phyloP scores from a whole-genome alignment of 495 filamentous ascomycete genomes.

The Neurospora sp. region DNA sequence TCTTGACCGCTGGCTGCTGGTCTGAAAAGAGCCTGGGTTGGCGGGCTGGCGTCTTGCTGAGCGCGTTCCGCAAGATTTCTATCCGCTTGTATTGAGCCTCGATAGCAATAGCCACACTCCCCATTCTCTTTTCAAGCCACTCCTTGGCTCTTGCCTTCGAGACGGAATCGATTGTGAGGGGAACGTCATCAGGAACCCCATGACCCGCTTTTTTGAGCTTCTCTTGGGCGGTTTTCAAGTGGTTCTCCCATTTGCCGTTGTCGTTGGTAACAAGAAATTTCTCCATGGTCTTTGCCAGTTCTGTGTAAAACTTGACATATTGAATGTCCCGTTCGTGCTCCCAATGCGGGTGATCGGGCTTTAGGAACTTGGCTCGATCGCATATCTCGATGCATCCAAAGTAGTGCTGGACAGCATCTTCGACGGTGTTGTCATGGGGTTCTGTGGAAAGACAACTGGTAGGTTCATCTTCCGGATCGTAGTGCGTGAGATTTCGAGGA shows the following conservation, averaged over 20 bases:
- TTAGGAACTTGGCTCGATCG: slow-evolving; percentile 14
- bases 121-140: slow-evolving; percentile 7
- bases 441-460: slow-evolving; percentile 4
- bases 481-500: background rate
- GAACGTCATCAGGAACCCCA: background rate
- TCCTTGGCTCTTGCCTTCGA: background rate
- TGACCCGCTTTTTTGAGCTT: background rate
- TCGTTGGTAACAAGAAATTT: background rate
- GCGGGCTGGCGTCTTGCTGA: slow-evolving; percentile 4
- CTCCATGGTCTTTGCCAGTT: background rate
- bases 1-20: background rate
- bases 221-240: background rate
- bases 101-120: slow-evolving; percentile 10
- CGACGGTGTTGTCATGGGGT: slow-evolving; percentile 8
- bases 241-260: background rate
- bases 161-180: background rate
- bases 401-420: slow-evolving; percentile 22
- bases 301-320: background rate
- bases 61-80: slow-evolving; percentile 9
- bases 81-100: slow-evolving; percentile 12
- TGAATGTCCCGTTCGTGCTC: slow-evolving; percentile 2
- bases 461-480: background rate
- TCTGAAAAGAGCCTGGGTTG: background rate
- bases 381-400: slow-evolving; percentile 23
- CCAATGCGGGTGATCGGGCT: slow-evolving; percentile 7